A percentile compares a stretch with the other conserved stretches of the same genome.
phyloP scores from a whole-genome alignment of 768 basidiomycete genomes.

The Gautieria morchelliformis region DNA sequence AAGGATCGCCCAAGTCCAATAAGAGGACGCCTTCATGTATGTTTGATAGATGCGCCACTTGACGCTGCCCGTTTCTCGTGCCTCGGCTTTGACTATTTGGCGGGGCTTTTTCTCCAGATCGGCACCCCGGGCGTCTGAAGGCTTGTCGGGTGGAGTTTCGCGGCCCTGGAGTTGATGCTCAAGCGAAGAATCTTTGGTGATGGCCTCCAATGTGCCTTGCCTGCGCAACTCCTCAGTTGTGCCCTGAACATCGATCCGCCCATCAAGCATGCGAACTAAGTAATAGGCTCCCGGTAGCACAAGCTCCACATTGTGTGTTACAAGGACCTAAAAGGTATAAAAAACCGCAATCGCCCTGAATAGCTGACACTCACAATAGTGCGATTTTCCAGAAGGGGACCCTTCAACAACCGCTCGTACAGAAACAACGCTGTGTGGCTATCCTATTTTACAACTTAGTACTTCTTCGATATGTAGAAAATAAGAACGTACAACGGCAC shows the following conservation, averaged over 20 bases:
- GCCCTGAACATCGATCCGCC: constrained; percentile 31
- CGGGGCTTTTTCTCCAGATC: constrained; percentile 46
- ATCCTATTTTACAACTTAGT: constrained; percentile 12
- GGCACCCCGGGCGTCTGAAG: constrained; percentile 13
- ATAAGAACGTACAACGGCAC: constrained; percentile 16
- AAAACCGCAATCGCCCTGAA: neutral
- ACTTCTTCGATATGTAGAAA: neutral
- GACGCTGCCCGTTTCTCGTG: constrained; percentile 70
- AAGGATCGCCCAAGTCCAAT: constrained; percentile 11
- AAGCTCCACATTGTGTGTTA: constrained; percentile 36
- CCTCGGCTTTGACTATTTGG: constrained; percentile 74
- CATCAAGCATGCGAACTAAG: constrained; percentile 31
- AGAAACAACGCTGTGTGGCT: constrained; percentile 22
- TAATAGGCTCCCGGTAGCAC: constrained; percentile 30
- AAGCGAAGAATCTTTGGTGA: constrained; percentile 21
- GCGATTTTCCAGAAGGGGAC: constrained; percentile 21
- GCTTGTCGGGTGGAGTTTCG: constrained; percentile 19
- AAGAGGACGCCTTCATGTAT: constrained; percentile 58
- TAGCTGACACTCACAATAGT: constrained; percentile 24
- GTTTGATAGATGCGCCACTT: constrained; percentile 60
- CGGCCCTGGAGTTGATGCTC: constrained; percentile 19
- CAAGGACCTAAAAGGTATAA: constrained; percentile 21
- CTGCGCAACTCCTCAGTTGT: constrained; percentile 26
- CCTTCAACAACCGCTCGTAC: constrained; percentile 18
- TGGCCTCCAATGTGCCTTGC: constrained; percentile 24